Percentiles rank a stretch among this genome's conserved stretches.
Evolutionary conservation across 768 basidiomycete genomes (phyloP).

Genomic region (Boletus subparvulus): DNA sequence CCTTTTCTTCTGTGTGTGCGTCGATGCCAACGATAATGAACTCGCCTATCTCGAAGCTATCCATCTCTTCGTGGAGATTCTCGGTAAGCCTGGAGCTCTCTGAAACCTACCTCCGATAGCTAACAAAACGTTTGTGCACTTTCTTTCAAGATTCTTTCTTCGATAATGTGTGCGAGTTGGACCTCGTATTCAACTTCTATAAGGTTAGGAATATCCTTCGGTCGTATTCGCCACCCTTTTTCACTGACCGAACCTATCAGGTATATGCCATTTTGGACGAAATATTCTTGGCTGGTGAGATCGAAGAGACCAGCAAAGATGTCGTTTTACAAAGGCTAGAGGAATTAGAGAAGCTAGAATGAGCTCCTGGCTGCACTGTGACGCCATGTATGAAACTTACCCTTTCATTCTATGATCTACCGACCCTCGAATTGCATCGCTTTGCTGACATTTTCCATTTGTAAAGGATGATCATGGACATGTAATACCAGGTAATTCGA

Average conservation of each 20-base stretch:
- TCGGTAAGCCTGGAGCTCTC: constrained; percentile 56
- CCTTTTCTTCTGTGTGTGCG: constrained; percentile 96
- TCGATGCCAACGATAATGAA: constrained; percentile 98
- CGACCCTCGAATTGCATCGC: constrained; percentile 4
- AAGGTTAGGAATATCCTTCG: constrained; percentile 51
- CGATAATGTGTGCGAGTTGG: constrained; percentile 97
- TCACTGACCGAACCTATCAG: constrained; percentile 37
- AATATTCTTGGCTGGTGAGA: constrained; percentile 96
- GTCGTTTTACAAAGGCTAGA: constrained; percentile 90
- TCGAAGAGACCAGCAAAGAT: constrained; percentile 97
- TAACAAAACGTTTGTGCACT: background rate
- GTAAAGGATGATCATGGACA: background rate
- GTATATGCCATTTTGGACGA: constrained; percentile 99
- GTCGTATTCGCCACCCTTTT: background rate
- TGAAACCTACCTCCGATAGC: background rate
- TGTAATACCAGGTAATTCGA: background rate
- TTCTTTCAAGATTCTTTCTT: constrained; percentile 83
- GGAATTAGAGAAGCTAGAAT: constrained; percentile 91
- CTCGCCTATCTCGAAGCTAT: constrained; percentile 96
- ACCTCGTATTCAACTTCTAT: constrained; percentile 99
- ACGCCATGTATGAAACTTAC: constrained; percentile 5
- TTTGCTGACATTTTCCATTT: constrained; percentile 12
- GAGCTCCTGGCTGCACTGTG: constrained; percentile 16
- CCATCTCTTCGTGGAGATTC: constrained; percentile 95
- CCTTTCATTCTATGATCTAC: constrained; percentile 5